A percentile compares a stretch with the other conserved stretches of the same genome.
Conservation (phyloP, 2,329 filamentous ascomycete genomes). For the Aspergillus sp. region DNA sequence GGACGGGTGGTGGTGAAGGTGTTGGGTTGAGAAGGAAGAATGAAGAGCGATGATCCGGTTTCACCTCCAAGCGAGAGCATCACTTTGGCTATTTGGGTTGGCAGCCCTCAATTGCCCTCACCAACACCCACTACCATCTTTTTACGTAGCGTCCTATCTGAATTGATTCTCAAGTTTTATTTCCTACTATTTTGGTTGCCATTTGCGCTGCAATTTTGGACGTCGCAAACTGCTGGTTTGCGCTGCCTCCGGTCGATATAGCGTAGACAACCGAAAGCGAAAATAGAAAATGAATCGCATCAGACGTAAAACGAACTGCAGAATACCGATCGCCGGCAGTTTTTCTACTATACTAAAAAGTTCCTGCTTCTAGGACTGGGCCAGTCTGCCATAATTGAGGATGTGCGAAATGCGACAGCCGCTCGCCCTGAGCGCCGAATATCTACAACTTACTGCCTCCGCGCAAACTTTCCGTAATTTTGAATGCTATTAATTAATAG, state of each 20-base stretch:
- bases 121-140: conserved; percentile 2
- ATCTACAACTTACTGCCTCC: neutral
- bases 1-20: conserved; percentile 5
- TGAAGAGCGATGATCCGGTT: conserved; percentile 31
- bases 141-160: neutral
- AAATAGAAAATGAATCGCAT: neutral
- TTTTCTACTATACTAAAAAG: neutral
- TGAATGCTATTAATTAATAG: neutral
- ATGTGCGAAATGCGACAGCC: conserved; percentile 14
- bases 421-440: conserved; percentile 5
- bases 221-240: conserved; percentile 17
- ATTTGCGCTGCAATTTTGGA: conserved; percentile 11
- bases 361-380: neutral
- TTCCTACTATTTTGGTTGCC: neutral
- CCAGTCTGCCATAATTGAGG: neutral
- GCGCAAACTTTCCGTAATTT: neutral
- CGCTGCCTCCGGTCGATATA: conserved; percentile 2
- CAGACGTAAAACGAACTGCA: neutral
- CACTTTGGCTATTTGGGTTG: conserved; percentile 14
- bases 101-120: conserved; percentile 15
- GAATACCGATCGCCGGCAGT: conserved; percentile 6
- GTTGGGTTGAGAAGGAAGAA: conserved; percentile 17
- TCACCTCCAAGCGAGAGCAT: conserved; percentile 41
- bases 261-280: neutral
- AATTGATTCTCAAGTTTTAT: conserved; percentile 4